These are phyloP conservation scores for Mycena chlorophos DNA, from an alignment of 768 basidiomycete species.

Conservation along the genomic window DNA sequence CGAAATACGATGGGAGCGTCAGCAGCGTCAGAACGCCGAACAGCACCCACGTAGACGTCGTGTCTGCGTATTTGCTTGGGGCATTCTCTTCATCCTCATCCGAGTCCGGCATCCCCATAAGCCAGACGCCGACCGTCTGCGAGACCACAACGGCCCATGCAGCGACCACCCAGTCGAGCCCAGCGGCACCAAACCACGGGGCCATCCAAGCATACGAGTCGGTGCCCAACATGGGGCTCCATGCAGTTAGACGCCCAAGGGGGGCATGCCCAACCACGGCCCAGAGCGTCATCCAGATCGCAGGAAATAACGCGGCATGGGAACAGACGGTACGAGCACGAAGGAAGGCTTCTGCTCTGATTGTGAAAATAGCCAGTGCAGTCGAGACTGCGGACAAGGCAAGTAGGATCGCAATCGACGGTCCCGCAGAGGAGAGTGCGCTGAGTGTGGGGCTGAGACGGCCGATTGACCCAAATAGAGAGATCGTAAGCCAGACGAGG, in stretches of 20 bases:
- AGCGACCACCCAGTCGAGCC: conserved; percentile 73
- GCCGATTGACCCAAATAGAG: conserved; percentile 42
- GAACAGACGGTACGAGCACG: conserved; percentile 38
- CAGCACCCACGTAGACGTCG: conserved; percentile 37
- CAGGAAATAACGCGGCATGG: conserved; percentile 62
- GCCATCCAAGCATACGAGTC: conserved; percentile 66
- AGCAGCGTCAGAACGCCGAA: conserved; percentile 43
- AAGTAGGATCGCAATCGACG: conserved; percentile 50
- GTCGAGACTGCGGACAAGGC: conserved; percentile 47
- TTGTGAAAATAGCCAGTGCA: conserved; percentile 37
- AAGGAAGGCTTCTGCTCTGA: conserved; percentile 42
- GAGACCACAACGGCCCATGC: conserved; percentile 72
- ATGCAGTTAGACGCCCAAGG: conserved; percentile 68
- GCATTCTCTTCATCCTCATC: conserved; percentile 13
- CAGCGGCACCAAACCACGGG: conserved; percentile 55
- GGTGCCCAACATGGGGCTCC: conserved; percentile 60
- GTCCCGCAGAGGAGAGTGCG: conserved; percentile 54
- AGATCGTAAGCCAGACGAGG: conserved; percentile 39
- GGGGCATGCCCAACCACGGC: conserved; percentile 52
- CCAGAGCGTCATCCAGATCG: conserved; percentile 70
- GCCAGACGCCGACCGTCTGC: conserved; percentile 54
- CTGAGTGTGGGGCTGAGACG: conserved; percentile 45
- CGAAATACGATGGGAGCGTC: conserved; percentile 56
- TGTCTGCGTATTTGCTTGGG: conserved; percentile 18
- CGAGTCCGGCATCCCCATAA: conserved; percentile 44